These are phyloP conservation scores for Schwanniomyces etchellsii DNA, from an alignment of 1,139 yeast species.

Conservation along the genomic window DNA sequence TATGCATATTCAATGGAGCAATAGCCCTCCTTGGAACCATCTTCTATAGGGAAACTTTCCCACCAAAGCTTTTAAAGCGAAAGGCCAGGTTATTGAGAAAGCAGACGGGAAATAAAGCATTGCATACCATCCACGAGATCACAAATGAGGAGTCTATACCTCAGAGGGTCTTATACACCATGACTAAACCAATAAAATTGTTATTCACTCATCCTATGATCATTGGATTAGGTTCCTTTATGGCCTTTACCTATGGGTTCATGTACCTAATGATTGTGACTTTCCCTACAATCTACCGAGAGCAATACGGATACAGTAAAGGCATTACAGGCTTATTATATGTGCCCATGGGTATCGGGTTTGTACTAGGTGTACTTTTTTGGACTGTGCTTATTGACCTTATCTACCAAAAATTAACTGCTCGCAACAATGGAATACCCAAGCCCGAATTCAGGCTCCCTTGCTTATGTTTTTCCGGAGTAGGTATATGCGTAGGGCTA, in stretches of 20 bases:
- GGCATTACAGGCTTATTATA: constrained; percentile 38
- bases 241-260: constrained; percentile 44
- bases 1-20: constrained; percentile 36
- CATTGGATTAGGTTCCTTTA: constrained; percentile 39
- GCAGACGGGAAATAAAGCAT: constrained; percentile 30
- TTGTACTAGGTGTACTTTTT: constrained; percentile 31
- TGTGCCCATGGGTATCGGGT: constrained; percentile 42
- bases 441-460: constrained; percentile 43
- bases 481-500: constrained; percentile 35
- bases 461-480: constrained; percentile 31
- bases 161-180: constrained; percentile 25
- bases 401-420: constrained; percentile 24
- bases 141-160: constrained; percentile 29
- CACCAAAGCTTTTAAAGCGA: constrained; percentile 30
- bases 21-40: constrained; percentile 32
- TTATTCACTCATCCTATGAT: constrained; percentile 43
- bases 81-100: constrained; percentile 28
- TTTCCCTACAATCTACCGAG: constrained; percentile 31
- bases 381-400: constrained; percentile 33
- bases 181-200: constrained; percentile 35
- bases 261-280: constrained; percentile 44
- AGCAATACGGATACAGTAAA: constrained; percentile 30
- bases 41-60: constrained; percentile 35
- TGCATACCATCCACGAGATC: constrained; percentile 41
- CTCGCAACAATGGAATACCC: constrained; percentile 27